Evolutionary conservation across 768 basidiomycete genomes (phyloP), one percentile per base, ranked within the genome.

Genomic region (Pleurotus eryngii): DNA sequence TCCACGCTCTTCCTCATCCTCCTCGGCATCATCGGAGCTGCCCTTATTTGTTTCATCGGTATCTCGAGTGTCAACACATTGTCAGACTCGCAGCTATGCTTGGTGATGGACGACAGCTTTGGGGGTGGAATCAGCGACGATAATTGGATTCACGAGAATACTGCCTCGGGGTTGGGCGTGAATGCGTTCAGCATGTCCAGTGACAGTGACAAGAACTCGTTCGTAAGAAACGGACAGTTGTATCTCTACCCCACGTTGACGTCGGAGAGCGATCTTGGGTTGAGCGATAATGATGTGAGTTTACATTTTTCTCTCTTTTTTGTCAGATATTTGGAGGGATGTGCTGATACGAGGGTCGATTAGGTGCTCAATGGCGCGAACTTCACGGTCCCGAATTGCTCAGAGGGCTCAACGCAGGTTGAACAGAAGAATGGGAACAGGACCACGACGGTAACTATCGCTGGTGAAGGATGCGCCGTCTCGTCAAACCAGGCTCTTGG

Each of bases 151-250:
- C 79, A 75, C 37, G 90, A 92, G 46, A 54, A 54, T 39, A 39
- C 24, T 4, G 43, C 51, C 49, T 30, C 57, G 57, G 54, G 50
- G 20, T 48, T 61, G n/a, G 26, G 35, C 65, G 84, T 84, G 15
- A 88, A 86, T 57, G 84, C 91, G 61, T 95, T 95, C 68, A 82
- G 93, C 67, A 91, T 92, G 82, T 84, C 89, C 2, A 89, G 89
- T 1, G 63, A 68, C 8, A 77, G 77, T 1, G 57, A 75, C 12
- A 82, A 81, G 65, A 91, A 90, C 64, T 79, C 87, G 3, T 90
- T 81, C 69, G 71, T 92, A 43, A 70, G 78, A 43, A 78, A 92
- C 69, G 82, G 81, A 5, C 75, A 83, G 56, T 82, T 95, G 38
- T 94, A 92, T 72, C 81, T 95, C 65, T 79, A 86, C 43, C 92